Evolutionary conservation across 768 basidiomycete genomes (phyloP).

Genomic region (Coprinellus micaceus): DNA sequence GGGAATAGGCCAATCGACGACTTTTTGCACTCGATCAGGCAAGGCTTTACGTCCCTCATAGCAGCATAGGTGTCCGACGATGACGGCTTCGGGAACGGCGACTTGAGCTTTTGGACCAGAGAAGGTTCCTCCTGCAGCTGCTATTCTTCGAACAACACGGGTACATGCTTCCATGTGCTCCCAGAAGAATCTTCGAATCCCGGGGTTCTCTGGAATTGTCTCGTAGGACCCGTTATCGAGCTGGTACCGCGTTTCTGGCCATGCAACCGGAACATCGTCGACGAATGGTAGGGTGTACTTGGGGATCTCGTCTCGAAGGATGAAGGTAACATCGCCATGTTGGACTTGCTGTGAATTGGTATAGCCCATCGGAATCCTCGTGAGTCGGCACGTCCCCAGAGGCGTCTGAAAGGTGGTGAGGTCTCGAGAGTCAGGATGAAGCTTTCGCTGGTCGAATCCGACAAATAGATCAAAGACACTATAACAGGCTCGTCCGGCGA

Average conservation of each 20-base stretch:
- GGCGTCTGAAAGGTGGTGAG: too few species aligned
- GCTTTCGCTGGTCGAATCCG: conserved; percentile 22
- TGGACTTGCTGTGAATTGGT: conserved; percentile 25
- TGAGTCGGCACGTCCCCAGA: too few species aligned
- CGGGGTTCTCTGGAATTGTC: too few species aligned
- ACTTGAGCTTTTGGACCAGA: too few species aligned
- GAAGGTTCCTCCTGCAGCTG: too few species aligned
- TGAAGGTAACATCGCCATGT: conserved; percentile 28
- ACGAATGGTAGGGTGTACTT: conserved; percentile 11
- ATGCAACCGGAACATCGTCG: background rate
- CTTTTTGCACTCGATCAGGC: conserved; percentile 19
- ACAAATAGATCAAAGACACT: conserved; percentile 25
- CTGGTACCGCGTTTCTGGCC: too few species aligned
- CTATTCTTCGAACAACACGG: too few species aligned
- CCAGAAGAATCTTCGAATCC: too few species aligned
- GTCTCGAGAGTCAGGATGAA: too few species aligned
- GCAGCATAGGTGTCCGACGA: conserved; percentile 29
- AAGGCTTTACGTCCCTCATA: conserved; percentile 29
- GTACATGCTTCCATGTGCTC: too few species aligned
- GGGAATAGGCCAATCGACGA: conserved; percentile 27
- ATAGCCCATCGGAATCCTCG: too few species aligned
- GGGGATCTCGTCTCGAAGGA: conserved; percentile 29
- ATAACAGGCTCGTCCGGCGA: conserved; percentile 28
- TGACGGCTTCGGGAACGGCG: background rate
- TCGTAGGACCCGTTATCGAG: too few species aligned